phyloP scores from a whole-genome alignment of 2,329 filamentous ascomycete species.

The Claviceps lovelessii region DNA sequence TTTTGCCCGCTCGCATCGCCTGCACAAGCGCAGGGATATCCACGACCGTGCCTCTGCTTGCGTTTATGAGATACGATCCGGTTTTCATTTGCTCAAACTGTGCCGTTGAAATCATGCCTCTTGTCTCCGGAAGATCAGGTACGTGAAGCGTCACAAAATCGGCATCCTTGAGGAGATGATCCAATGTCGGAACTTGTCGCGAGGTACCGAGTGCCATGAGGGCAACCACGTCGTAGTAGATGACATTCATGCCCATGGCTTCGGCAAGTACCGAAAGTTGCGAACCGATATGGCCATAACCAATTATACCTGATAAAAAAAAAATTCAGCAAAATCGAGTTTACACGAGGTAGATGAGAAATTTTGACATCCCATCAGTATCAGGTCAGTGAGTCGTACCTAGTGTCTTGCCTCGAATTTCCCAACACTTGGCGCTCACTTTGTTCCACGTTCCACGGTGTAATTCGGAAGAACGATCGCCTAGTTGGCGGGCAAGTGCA shows the following conservation, averaged over 20 bases:
- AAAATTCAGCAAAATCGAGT: background rate
- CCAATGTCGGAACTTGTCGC: conserved; percentile 64
- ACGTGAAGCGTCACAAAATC: conserved; percentile 95
- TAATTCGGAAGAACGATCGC: conserved; percentile 87
- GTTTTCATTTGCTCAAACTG: conserved; percentile 83
- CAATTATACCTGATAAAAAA: conserved; percentile 57
- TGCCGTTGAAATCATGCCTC: conserved; percentile 70
- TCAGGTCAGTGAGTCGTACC: conserved; percentile 32
- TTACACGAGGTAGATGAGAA: background rate
- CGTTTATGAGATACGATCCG: conserved; percentile 90
- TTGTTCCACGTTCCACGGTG: conserved; percentile 96
- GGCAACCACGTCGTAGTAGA: conserved; percentile 91
- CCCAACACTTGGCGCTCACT: conserved; percentile 92
- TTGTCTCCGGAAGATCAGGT: conserved; percentile 82
- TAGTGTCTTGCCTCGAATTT: conserved; percentile 92
- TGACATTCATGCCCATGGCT: conserved; percentile 94
- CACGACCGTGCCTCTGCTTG: conserved; percentile 82
- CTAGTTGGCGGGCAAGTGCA: conserved; percentile 74
- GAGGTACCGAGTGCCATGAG: conserved; percentile 89
- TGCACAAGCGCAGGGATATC: conserved; percentile 86
- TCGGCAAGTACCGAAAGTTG: conserved; percentile 92
- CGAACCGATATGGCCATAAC: conserved; percentile 93
- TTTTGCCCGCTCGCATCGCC: conserved; percentile 69
- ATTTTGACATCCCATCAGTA: background rate
- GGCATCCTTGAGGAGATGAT: conserved; percentile 60